Conservation (phyloP, 805 yeast genomes). For the Priceomyces castillae region DNA sequence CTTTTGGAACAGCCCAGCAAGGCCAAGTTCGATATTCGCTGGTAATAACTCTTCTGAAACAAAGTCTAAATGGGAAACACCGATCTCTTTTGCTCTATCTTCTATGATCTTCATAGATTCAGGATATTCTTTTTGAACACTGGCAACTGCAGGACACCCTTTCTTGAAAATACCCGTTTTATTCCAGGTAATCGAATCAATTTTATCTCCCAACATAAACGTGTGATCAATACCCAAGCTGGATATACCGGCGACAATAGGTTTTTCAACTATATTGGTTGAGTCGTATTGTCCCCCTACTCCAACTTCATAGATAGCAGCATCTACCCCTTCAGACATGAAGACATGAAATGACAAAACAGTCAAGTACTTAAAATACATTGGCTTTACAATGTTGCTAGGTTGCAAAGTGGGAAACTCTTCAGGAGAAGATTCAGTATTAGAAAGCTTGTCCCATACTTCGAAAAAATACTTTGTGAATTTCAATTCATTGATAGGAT, state of each 20-base stretch:
- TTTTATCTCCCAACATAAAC: constrained; percentile 77
- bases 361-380: constrained; percentile 89
- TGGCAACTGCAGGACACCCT: constrained; percentile 63
- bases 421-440: constrained; percentile 51
- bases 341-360: constrained; percentile 89
- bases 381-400: constrained; percentile 73
- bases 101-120: constrained; percentile 55
- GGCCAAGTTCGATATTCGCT: constrained; percentile 54
- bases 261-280: constrained; percentile 80
- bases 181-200: constrained; percentile 92
- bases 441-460: constrained; percentile 79
- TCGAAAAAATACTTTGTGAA: constrained; percentile 91
- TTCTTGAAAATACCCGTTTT: constrained; percentile 88
- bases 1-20: constrained; percentile 81
- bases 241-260: constrained; percentile 82
- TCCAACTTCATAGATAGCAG: constrained; percentile 96
- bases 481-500: constrained; percentile 74
- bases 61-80: constrained; percentile 42
- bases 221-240: constrained; percentile 92
- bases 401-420: constrained; percentile 66
- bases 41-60: constrained; percentile 42
- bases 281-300: constrained; percentile 98
- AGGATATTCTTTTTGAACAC: constrained; percentile 50
- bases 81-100: constrained; percentile 67
- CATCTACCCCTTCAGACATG: constrained; percentile 80